A percentile compares a stretch with the other conserved stretches of the same genome.
Evolutionary conservation across 306 rosid genomes (phyloP).

Genomic region (Cucurbita maxima): DNA sequence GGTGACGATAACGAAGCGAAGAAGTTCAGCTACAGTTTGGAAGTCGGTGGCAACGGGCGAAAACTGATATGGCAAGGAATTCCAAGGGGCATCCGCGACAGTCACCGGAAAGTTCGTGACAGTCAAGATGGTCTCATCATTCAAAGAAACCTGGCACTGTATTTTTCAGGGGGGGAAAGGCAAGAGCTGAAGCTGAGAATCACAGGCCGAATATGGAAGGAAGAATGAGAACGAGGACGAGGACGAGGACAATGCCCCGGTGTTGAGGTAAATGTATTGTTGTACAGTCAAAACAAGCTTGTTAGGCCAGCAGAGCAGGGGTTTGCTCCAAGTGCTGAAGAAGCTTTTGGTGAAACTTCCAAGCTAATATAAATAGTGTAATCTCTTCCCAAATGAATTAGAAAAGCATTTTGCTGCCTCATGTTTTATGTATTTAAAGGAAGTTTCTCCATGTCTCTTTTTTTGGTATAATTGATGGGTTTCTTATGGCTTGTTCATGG

Average conservation of each 20-base stretch:
- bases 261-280: not conserved
- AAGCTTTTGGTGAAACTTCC: not conserved
- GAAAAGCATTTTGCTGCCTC: not conserved
- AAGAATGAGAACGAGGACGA: slow-evolving; percentile 36
- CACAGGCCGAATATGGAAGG: slow-evolving; percentile 94
- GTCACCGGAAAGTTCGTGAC: slow-evolving; percentile 77
- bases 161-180: slow-evolving; percentile 76
- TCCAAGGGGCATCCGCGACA: slow-evolving; percentile 83
- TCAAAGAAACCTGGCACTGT: slow-evolving; percentile 73
- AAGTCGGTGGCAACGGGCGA: slow-evolving; percentile 84
- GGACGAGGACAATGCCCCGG: not conserved
- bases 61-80: slow-evolving; percentile 87
- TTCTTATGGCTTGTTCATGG: not conserved
- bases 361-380: not conserved
- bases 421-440: not conserved
- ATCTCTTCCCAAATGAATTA: not conserved
- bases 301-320: not conserved
- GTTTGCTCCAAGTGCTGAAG: not conserved
- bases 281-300: slow-evolving; percentile 1
- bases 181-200: slow-evolving; percentile 73
- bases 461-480: not conserved
- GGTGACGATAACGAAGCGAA: slow-evolving; percentile 76
- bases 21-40: slow-evolving; percentile 80
- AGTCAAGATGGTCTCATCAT: slow-evolving; percentile 90
- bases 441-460: not conserved